Base-by-base conservation (phyloP, 2,329 filamentous ascomycete genomes). In the Penicillium sp. region DNA sequence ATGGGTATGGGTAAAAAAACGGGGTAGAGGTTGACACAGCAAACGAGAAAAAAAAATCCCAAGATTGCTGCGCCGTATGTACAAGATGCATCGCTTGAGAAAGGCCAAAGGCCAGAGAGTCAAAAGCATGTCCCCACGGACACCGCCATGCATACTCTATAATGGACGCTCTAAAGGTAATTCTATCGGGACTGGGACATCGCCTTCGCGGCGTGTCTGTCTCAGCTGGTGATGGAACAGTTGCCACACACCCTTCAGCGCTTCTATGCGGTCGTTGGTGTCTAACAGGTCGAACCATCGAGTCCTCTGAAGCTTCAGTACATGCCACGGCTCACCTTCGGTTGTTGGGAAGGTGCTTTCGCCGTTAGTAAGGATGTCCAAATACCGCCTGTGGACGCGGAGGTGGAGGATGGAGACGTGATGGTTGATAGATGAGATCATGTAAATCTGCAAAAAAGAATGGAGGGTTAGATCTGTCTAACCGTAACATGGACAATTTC, bases 351-450 rank as follows among this genome's bases (percentile, higher is more conserved):
- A 68, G 12, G 55, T 63, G 61, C 70, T 72, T 17, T 67, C 66
- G 8, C 81, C 83, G 5, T 75, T 74, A 12, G 77, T 78, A 39
- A 87, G 72, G 62, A 80, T 80, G n/a, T 82, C 78, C 35, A 86
- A 68, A 67, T 87, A 87, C 21, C 78, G 74, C 25, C 74, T 73
- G 68, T 86, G 84, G 44, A 87, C 77, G 33, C 79, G 81, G 48
- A 87, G 75, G 62, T 83, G 83, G 52, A 87, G 68, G 48, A 88
- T 79, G 55, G 82, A 80, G 60, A 87, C 77, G 63, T 88, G 85
- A 70, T 86, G 84, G 68, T 86, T 86, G 61, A 87, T 75, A 25
- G 83, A 83, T 13, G 84, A 86, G 48, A 87, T 66, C 77, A 86
- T 80, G 71, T 83, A 86, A 51, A 87, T 79, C 83, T 87, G 17